Evolutionary conservation across 164 flowering plant genomes (phyloP), one percentile per base, ranked within the genome.

Genomic region (Magnolia changhungtana): DNA sequence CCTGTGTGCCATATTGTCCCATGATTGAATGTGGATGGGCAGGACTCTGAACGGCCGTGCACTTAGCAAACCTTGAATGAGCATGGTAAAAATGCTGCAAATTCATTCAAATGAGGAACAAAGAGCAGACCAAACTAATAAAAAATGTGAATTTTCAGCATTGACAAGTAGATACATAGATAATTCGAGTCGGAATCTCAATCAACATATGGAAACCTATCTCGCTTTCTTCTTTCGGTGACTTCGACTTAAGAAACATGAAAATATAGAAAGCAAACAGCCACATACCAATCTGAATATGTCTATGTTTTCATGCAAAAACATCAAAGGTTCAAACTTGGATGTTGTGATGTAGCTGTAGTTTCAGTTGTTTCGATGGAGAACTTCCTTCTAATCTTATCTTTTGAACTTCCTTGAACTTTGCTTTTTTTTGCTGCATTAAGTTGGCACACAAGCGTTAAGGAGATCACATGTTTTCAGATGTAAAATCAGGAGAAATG

Each of bases 331-430:
- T 55, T 11, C 61, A 3, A 52, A 3, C 61, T 55, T 55, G 61
- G 2, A 55, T 55, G 13, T 11, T 55, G 61, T 55, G 61, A 3
- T 37, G 45, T 37, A 37, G 45, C 45, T 37, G 45, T 37, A 4
- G 45, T 37, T 37, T 37, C 45, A 4, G 45, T 5, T 37, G 45
- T 37, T 37, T 55, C 18, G 13, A 55, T 55, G 18, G 11, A 55
- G 61, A 11, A 18, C 67, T 72, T 31, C 65, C 16, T 19, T 21
- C 2, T 52, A 52, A 29, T 67, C n/a, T 68, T 67, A 75, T n/a
- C 77, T 52, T 20, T 31, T 75, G 66, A 75, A 67, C 61, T 50
- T 67, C 77, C 77, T 67, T 75, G 72, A 27, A 37, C 49, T 75
- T 68, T 31, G 63, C 67, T 21, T 61, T 52, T 14, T 68, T 52